Base-by-base conservation (phyloP, 202 grass and related monocot genomes). In the Eragrostis tef region DNA sequence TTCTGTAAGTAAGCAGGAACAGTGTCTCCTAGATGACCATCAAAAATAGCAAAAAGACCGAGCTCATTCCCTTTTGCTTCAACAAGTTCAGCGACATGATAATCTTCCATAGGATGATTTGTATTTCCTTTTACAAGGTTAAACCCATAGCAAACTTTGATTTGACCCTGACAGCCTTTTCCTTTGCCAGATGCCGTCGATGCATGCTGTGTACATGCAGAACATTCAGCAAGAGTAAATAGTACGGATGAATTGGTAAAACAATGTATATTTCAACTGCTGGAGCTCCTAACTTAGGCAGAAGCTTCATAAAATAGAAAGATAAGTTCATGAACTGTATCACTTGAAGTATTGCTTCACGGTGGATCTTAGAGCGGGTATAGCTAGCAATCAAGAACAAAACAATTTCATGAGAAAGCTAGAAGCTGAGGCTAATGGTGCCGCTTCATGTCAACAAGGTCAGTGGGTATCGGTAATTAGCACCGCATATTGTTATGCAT, bases 91-190 rank as follows among this genome's bases (percentile, higher is more conserved):
- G 74, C 86, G 0, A 96, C 77, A 66, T 96, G 93, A 79, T 65
- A 96, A 81, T 96, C 90, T 76, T 96, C 93, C 93, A 94, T 96
- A 4, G 93, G 88, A 87, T 96, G 93, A 68, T 89, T 96, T 11
- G 90, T 89, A 81, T 76, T 87, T 64, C 93, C 88, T 81, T 85
- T 89, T 48, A 93, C 80, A 39, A 96, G 83, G 78, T 85, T 87
- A 75, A 83, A 96, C n/a, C 93, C 93, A 36, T 91, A 96, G 49
- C n/a, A 84, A 31, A 96, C 81, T 64, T 89, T 96, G 9, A 86
- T 75, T n/a, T 64, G 49, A 19, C 88, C 83, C 15, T 96, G 93
- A 29, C 62, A 84, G 52, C 58, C 61, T 89, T 93, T 96, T 58
- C 90, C 88, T 85, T 89, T 93, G 51, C 90, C 90, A 70, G 87